Percentiles rank a stretch among this genome's conserved stretches.
Evolutionary conservation across 805 yeast genomes (phyloP).

Genomic region (Scheffersomyces coipomensis): DNA sequence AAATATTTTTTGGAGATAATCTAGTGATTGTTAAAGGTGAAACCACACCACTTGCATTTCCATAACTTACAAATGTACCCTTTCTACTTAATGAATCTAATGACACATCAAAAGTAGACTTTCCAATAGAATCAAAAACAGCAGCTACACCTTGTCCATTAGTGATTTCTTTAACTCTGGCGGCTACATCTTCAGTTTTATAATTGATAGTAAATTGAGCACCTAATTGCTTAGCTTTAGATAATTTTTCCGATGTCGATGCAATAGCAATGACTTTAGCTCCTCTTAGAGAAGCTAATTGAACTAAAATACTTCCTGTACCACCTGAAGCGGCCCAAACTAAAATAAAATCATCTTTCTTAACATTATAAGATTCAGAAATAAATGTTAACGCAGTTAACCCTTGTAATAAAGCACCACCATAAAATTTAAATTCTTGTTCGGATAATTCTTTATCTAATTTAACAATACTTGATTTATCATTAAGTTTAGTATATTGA

Average conservation of each 20-base stretch:
- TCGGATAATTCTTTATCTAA: constrained; percentile 50
- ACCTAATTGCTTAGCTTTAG: constrained; percentile 65
- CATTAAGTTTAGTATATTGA: constrained; percentile 59
- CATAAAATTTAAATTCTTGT: constrained; percentile 51
- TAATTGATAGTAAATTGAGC: constrained; percentile 71
- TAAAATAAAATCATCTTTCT: constrained; percentile 68
- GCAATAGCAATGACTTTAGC: constrained; percentile 86
- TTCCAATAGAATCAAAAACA: constrained; percentile 74
- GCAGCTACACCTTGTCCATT: constrained; percentile 66
- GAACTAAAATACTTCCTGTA: constrained; percentile 72
- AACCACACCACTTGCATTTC: constrained; percentile 84
- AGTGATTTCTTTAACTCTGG: constrained; percentile 58
- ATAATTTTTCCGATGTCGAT: constrained; percentile 70
- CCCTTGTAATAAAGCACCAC: constrained; percentile 67
- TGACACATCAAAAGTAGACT: constrained; percentile 69
- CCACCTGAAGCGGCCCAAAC: constrained; percentile 97
- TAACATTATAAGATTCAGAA: constrained; percentile 61
- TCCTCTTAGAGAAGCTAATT: constrained; percentile 60
- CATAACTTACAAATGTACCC: constrained; percentile 75
- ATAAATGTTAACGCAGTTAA: constrained; percentile 76
- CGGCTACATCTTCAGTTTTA: constrained; percentile 53
- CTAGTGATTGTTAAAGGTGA: constrained; percentile 57
- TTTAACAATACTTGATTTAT: constrained; percentile 35
- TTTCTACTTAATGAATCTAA: constrained; percentile 59
- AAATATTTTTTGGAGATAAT: constrained; percentile 62